A percentile compares a stretch with the other conserved stretches of the same genome.
Evolutionary conservation across 2,329 filamentous ascomycete genomes (phyloP).

Genomic region (Venturia oleaginea): DNA sequence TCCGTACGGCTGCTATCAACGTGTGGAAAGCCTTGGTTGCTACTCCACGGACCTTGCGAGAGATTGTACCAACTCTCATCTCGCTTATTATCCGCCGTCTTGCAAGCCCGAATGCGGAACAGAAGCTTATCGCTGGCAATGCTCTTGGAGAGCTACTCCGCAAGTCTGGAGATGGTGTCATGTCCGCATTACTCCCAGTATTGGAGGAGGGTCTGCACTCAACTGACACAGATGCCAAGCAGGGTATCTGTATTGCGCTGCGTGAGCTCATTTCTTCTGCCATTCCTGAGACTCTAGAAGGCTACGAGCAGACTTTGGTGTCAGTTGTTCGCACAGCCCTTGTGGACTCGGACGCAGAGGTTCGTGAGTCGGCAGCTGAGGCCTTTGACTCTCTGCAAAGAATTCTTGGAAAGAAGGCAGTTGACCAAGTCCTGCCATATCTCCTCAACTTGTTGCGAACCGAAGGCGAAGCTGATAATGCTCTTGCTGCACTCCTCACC

Average conservation of each 20-base stretch:
- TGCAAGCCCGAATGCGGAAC: conserved; percentile 94
- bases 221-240: conserved; percentile 84
- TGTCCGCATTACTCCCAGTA: conserved; percentile 79
- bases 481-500: conserved; percentile 83
- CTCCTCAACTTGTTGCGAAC: conserved; percentile 82
- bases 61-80: conserved; percentile 87
- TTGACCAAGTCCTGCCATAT: conserved; percentile 90
- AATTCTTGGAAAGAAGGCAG: conserved; percentile 84
- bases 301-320: conserved; percentile 91
- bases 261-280: conserved; percentile 88
- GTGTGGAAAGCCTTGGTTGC: conserved; percentile 98
- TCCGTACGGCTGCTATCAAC: conserved; percentile 78
- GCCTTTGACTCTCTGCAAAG: conserved; percentile 94
- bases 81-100: conserved; percentile 90
- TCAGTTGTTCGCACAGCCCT: conserved; percentile 88
- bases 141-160: conserved; percentile 93
- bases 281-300: conserved; percentile 77
- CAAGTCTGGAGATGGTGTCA: conserved; percentile 88
- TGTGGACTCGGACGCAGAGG: conserved; percentile 80
- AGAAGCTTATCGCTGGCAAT: conserved; percentile 97
- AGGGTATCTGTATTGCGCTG: conserved; percentile 94
- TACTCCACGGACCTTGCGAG: conserved; percentile 84
- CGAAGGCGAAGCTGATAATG: conserved; percentile 82
- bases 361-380: conserved; percentile 90
- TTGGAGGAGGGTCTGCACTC: conserved; percentile 87